Evolutionary conservation across 495 filamentous ascomycete species (phyloP).

Genomic region (Penicillium tannophilum): DNA sequence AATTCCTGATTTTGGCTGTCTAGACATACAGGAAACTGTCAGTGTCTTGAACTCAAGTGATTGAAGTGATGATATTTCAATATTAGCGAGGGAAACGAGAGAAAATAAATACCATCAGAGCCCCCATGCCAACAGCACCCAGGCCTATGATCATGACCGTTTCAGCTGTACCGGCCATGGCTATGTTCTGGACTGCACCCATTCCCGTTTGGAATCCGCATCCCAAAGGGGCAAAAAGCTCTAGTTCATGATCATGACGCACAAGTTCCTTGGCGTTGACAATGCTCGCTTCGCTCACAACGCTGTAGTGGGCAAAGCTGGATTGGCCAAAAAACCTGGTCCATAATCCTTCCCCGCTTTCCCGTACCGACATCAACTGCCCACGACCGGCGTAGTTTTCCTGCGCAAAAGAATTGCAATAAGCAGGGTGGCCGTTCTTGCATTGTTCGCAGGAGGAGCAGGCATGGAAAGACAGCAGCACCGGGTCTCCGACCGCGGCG

Average conservation of each 20-base stretch:
- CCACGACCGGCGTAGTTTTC: no score
- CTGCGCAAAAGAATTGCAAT: neutral
- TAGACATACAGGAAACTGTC: no score
- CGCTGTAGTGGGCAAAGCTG: neutral
- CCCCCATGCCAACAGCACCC: neutral
- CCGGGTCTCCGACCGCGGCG: neutral
- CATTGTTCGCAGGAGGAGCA: neutral
- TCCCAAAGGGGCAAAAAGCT: neutral
- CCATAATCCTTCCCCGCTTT: neutral
- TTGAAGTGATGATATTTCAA: no score
- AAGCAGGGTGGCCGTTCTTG: neutral
- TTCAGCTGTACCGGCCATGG: neutral
- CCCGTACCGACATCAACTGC: neutral
- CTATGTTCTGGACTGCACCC: neutral
- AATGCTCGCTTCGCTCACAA: neutral
- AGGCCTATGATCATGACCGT: neutral
- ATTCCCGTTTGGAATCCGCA: neutral
- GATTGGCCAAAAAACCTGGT: neutral
- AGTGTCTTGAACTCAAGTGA: no score
- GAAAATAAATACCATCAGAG: neutral
- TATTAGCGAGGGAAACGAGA: no score
- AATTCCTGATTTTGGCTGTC: neutral
- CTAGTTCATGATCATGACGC: neutral
- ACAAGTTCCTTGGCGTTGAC: neutral
- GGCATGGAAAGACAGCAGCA: neutral